Conservation (phyloP, 1,284 basidiomycete genomes). For the Puccinia novopanici region DNA sequence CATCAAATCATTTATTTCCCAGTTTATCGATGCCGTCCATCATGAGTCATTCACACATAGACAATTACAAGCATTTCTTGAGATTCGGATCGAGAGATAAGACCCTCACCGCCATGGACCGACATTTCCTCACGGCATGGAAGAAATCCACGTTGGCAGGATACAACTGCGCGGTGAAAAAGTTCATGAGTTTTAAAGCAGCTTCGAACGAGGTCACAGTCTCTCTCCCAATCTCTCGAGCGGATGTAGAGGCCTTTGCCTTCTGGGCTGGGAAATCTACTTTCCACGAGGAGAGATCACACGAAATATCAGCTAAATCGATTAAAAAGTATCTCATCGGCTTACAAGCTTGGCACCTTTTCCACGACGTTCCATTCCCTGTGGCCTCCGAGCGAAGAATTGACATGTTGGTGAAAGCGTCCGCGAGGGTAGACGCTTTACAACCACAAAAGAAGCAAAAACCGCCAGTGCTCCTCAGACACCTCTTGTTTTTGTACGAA, state of each 20-base stretch:
- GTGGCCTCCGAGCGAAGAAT: background rate
- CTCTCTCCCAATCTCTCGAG: background rate
- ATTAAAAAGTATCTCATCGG: background rate
- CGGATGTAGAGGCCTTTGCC: background rate
- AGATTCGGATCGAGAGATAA: fast-evolving
- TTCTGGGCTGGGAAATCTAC: background rate
- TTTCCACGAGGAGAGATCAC: background rate
- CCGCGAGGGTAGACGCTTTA: background rate
- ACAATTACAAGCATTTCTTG: too few species aligned
- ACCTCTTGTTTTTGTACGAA: background rate
- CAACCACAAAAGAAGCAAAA: background rate
- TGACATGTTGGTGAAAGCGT: background rate
- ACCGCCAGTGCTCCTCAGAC: background rate
- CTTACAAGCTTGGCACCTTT: background rate
- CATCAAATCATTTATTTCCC: too few species aligned
- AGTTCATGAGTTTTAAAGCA: background rate
- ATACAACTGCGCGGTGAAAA: too few species aligned
- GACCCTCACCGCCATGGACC: too few species aligned
- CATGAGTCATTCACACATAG: too few species aligned
- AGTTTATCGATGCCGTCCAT: too few species aligned
- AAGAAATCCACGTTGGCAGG: too few species aligned
- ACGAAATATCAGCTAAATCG: background rate
- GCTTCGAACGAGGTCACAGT: background rate
- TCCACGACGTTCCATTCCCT: background rate
- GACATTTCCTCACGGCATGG: too few species aligned